These are phyloP conservation scores for Collybia mongolica DNA, from an alignment of 768 basidiomycete species.

Conservation along the genomic window DNA sequence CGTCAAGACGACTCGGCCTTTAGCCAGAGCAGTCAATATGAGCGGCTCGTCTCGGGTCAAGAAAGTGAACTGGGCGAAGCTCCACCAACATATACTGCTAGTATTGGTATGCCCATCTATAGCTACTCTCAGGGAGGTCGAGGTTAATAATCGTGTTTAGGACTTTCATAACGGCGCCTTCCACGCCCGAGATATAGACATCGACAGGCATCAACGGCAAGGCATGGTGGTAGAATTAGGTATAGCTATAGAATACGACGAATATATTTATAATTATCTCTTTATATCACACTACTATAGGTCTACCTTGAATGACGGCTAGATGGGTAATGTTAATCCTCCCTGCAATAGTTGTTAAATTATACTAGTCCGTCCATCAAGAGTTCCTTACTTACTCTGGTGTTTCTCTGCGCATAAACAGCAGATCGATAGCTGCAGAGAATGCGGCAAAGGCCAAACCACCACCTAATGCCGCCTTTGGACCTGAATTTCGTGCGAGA, in stretches of 20 bases:
- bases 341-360: conserved; percentile 14
- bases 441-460: conserved; percentile 93
- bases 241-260: too few relatives aligned
- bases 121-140: conserved; percentile 1
- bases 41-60: conserved; percentile 79
- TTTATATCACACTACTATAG: too few relatives aligned
- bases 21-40: conserved; percentile 58
- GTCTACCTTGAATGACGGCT: background rate
- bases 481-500: conserved; percentile 84
- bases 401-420: conserved; percentile 77
- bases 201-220: too few relatives aligned
- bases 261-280: too few relatives aligned
- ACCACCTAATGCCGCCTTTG: conserved; percentile 83
- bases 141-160: too few relatives aligned
- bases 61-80: conserved; percentile 80
- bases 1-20: conserved; percentile 33
- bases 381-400: conserved; percentile 54
- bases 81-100: conserved; percentile 71
- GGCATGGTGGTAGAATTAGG: too few relatives aligned
- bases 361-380: conserved; percentile 6
- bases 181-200: too few relatives aligned
- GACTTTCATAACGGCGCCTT: too few relatives aligned
- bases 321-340: conserved; percentile 52
- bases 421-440: conserved; percentile 82
- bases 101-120: conserved; percentile 1